Evolutionary conservation across 1,284 basidiomycete genomes (phyloP).

Genomic region (Thecaphora frezii): DNA sequence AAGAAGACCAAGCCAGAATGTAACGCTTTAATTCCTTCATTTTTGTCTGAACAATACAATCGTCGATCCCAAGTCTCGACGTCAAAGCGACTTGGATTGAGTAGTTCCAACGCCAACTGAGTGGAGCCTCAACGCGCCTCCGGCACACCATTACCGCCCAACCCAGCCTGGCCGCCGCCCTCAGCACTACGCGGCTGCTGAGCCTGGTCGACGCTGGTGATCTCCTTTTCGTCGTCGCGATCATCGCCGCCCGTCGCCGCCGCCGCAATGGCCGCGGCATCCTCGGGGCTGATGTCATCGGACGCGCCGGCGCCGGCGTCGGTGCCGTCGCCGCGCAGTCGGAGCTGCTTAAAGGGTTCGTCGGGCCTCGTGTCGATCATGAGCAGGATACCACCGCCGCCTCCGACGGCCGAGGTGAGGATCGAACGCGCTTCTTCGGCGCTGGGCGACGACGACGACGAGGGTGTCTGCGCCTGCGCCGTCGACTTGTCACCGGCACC

Average conservation of each 20-base stretch:
- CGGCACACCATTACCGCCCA: constrained; percentile 13
- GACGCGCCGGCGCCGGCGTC: constrained; percentile 8
- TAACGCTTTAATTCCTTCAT: too few species aligned
- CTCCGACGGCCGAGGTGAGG: constrained; percentile 42
- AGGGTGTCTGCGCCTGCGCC: background rate
- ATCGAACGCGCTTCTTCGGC: constrained; percentile 40
- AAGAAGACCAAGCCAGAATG: too few species aligned
- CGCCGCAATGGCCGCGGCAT: constrained; percentile 41
- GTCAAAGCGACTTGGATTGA: too few species aligned
- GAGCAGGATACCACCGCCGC: constrained; percentile 53
- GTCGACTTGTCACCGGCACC: constrained; percentile 4
- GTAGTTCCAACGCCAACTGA: too few species aligned
- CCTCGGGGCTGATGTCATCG: constrained; percentile 40
- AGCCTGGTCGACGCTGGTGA: constrained; percentile 22
- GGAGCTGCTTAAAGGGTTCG: constrained; percentile 42
- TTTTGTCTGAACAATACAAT: too few species aligned
- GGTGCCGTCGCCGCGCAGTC: constrained; percentile 20
- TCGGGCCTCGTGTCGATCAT: constrained; percentile 45
- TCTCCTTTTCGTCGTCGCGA: constrained; percentile 33
- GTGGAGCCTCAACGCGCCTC: constrained; percentile 21
- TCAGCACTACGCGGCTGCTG: constrained; percentile 11
- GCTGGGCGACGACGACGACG: constrained; percentile 9
- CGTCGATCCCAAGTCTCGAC: too few species aligned
- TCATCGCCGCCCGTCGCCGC: constrained; percentile 47
- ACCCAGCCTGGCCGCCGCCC: constrained; percentile 4